phyloP scores from a whole-genome alignment of 2,329 filamentous ascomycete species.

The Botrytis cinerea region DNA sequence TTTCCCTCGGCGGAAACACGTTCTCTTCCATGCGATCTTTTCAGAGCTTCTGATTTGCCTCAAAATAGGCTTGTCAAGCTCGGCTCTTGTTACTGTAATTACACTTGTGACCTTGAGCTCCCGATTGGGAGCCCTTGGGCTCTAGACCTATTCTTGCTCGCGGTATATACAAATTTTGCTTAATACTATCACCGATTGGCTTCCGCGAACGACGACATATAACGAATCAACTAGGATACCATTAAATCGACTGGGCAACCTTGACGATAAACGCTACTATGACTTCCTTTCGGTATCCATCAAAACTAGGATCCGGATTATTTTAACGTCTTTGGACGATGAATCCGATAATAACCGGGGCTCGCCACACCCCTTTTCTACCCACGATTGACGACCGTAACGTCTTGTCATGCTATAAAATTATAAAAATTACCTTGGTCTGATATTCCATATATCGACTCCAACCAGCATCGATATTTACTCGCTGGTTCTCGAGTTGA shows the following conservation, averaged over 20 bases:
- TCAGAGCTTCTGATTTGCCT: background rate
- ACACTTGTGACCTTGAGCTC: slow-evolving; percentile 17
- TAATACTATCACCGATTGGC: slow-evolving; percentile 24
- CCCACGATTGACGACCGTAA: slow-evolving; percentile 24
- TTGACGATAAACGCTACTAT: slow-evolving; percentile 42
- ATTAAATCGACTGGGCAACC: slow-evolving; percentile 43
- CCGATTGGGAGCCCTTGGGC: slow-evolving; percentile 13
- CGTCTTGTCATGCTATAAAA: slow-evolving; percentile 25
- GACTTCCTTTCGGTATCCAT: slow-evolving; percentile 32
- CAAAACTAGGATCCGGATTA: slow-evolving; percentile 20
- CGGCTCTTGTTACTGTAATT: slow-evolving; percentile 24
- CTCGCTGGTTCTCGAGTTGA: slow-evolving; percentile 23
- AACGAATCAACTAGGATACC: slow-evolving; percentile 39
- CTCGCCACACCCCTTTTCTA: slow-evolving; percentile 13
- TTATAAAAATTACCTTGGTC: slow-evolving; percentile 19
- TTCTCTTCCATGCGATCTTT: slow-evolving; percentile 12
- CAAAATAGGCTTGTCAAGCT: background rate
- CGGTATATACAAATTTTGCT: slow-evolving; percentile 23
- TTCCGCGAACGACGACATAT: slow-evolving; percentile 34
- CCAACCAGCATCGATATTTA: background rate
- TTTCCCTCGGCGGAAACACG: background rate
- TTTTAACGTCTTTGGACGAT: slow-evolving; percentile 24
- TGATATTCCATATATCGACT: slow-evolving; percentile 14
- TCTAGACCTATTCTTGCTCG: slow-evolving; percentile 16
- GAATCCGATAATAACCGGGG: slow-evolving; percentile 21